Conservation (phyloP, 1,284 basidiomycete genomes). For the Rhodotorula sp. region DNA sequence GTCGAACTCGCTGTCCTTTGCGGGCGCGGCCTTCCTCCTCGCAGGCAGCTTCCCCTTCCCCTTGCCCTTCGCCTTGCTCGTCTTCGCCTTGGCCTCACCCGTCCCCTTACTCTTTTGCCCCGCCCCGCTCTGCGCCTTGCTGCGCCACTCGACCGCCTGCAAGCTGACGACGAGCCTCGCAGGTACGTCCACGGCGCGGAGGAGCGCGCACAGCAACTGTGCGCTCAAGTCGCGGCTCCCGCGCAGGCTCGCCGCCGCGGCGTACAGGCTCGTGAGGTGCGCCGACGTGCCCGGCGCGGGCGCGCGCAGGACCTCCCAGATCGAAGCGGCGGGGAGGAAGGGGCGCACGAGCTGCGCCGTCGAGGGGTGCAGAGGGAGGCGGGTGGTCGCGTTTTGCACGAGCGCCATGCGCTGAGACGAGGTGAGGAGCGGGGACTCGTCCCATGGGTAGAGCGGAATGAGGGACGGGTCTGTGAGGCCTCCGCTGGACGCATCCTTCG, state of each 20-base stretch:
- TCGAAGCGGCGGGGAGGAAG: conserved; percentile 1
- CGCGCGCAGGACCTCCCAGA: conserved; percentile 20
- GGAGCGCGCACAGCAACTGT: conserved; percentile 87
- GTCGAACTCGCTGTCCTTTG: no score
- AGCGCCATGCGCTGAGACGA: neutral
- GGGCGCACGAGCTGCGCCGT: conserved; percentile 5
- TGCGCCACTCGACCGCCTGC: conserved; percentile 65
- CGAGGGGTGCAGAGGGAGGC: neutral
- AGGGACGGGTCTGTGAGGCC: neutral
- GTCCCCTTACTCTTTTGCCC: conserved; percentile 1
- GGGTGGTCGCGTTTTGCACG: neutral
- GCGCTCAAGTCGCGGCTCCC: conserved; percentile 87
- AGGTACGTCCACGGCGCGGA: conserved; percentile 82
- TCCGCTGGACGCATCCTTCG: neutral
- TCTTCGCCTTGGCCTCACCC: conserved; percentile 23
- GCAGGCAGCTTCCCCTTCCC: conserved; percentile 5
- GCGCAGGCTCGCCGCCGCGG: conserved; percentile 56
- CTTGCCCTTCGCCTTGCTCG: conserved; percentile 17
- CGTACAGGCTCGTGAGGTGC: conserved; percentile 1
- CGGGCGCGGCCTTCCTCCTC: no score
- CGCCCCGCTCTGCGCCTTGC: conserved; percentile 63
- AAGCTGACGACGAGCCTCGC: conserved; percentile 84
- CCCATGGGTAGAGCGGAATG: conserved; percentile 16
- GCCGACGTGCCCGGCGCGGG: neutral
- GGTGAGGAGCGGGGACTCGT: conserved; percentile 11